Evolutionary conservation across 768 basidiomycete species (phyloP).

Genomic region (Tylopilus felleus): DNA sequence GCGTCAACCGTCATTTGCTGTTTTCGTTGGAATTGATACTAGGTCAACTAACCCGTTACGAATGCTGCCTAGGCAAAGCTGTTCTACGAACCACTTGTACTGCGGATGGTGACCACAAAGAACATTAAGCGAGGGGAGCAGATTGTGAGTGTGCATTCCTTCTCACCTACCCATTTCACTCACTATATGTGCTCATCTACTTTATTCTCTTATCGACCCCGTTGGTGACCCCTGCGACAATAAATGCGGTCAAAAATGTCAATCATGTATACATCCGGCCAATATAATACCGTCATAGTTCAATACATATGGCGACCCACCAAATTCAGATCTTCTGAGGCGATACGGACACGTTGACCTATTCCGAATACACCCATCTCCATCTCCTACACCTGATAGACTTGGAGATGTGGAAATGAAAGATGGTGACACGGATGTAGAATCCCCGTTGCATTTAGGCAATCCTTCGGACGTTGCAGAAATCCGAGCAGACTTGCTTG

Average conservation of each 20-base stretch:
- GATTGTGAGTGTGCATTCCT: slow-evolving; percentile 55
- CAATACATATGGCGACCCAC: slow-evolving; percentile 94
- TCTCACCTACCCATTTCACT: background rate
- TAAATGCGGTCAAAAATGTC: background rate
- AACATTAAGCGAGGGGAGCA: slow-evolving; percentile 76
- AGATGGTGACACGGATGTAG: slow-evolving; percentile 17
- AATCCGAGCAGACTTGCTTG: slow-evolving; percentile 66
- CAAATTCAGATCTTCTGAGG: slow-evolving; percentile 91
- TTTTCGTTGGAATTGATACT: background rate
- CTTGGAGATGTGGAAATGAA: slow-evolving; percentile 13
- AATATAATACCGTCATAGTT: slow-evolving; percentile 56
- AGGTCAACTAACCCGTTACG: background rate
- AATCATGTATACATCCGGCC: background rate
- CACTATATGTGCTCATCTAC: background rate
- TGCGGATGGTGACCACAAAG: slow-evolving; percentile 82
- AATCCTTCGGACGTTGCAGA: slow-evolving; percentile 84
- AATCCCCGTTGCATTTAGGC: slow-evolving; percentile 34
- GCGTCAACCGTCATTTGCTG: background rate
- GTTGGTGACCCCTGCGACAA: background rate
- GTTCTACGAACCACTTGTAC: slow-evolving; percentile 67
- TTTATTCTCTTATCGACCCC: background rate
- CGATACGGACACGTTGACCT: slow-evolving; percentile 92
- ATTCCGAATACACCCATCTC: slow-evolving; percentile 47
- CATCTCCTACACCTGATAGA: background rate
- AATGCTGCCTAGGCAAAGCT: slow-evolving; percentile 62